phyloP scores from a whole-genome alignment of 2,329 filamentous ascomycete species.

The Fusarium sp. region DNA sequence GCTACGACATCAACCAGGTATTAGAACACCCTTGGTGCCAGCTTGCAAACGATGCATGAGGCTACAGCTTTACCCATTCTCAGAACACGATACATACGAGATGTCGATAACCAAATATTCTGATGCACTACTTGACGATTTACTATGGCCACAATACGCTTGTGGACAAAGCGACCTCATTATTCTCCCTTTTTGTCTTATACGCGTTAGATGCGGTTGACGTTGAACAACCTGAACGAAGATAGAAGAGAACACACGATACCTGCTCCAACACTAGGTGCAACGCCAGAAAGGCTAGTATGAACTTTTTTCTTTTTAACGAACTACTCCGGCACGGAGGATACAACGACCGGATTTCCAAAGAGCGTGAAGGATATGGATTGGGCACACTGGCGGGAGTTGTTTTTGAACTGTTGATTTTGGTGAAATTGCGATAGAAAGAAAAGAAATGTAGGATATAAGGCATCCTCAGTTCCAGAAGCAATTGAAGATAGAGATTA shows the following conservation, averaged over 20 bases:
- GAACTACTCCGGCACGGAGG: slow-evolving; percentile 15
- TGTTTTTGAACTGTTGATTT: slow-evolving; percentile 25
- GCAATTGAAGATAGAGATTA: slow-evolving; percentile 25
- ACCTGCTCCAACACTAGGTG: slow-evolving; percentile 15
- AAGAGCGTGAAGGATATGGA: slow-evolving; percentile 10
- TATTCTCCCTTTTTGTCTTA: slow-evolving; percentile 18
- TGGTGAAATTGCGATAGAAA: slow-evolving; percentile 26
- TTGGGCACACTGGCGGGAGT: slow-evolving; percentile 28
- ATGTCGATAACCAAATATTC: slow-evolving; percentile 17
- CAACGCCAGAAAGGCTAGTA: slow-evolving; percentile 14
- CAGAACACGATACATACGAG: slow-evolving; percentile 18
- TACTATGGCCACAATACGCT: slow-evolving; percentile 43
- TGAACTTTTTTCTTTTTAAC: slow-evolving; percentile 3
- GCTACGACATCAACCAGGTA: slow-evolving; percentile 89
- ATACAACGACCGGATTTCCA: slow-evolving; percentile 17
- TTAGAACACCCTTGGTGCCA: slow-evolving; percentile 87
- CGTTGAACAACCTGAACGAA: slow-evolving; percentile 18
- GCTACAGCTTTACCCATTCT: neutral
- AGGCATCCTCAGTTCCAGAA: slow-evolving; percentile 16
- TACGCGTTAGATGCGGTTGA: slow-evolving; percentile 38
- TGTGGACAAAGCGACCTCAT: slow-evolving; percentile 35
- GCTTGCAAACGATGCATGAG: slow-evolving; percentile 20
- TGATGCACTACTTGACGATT: slow-evolving; percentile 19
- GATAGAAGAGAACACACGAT: slow-evolving; percentile 34
- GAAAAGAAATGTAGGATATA: slow-evolving; percentile 23